A percentile compares a stretch with the other conserved stretches of the same genome.
Conservation (phyloP, 2,329 filamentous ascomycete species). For the Cytospora piceicola region DNA sequence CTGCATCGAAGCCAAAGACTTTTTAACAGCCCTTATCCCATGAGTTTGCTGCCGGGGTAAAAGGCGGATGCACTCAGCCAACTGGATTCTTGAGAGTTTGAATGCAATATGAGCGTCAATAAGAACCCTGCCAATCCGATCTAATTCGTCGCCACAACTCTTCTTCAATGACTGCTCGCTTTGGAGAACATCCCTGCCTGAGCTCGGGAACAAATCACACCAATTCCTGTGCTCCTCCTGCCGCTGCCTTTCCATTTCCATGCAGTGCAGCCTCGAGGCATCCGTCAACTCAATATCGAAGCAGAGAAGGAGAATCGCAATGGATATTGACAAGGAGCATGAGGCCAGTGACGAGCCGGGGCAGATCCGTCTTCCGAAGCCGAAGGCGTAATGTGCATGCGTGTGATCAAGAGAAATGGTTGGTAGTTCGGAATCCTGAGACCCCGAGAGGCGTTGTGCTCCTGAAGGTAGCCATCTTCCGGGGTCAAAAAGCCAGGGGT, state of each 20-base stretch:
- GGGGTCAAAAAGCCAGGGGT: constrained; percentile 26
- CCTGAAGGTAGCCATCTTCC: constrained; percentile 17
- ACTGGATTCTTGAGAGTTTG: constrained; percentile 17
- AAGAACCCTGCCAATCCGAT: constrained; percentile 19
- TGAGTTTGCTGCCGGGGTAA: constrained; percentile 1
- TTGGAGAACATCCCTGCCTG: not conserved
- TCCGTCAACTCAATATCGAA: constrained; percentile 26
- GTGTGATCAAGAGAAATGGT: constrained; percentile 17
- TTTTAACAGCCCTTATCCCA: not conserved
- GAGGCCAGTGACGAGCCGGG: constrained; percentile 24
- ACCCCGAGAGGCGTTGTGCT: not conserved
- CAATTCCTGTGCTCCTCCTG: constrained; percentile 18
- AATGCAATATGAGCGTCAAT: constrained; percentile 26
- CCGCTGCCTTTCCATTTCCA: constrained; percentile 2
- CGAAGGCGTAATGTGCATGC: constrained; percentile 24
- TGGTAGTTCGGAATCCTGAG: not conserved
- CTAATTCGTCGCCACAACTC: not conserved
- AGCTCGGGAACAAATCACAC: not conserved
- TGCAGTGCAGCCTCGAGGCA: not conserved
- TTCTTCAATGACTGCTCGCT: not conserved
- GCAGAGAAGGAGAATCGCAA: constrained; percentile 20
- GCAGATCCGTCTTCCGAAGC: constrained; percentile 25
- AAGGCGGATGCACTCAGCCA: constrained; percentile 16
- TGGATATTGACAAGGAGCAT: constrained; percentile 23
- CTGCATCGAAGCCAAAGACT: not conserved